phyloP scores from a whole-genome alignment of 345 rosid genomes.

The Brassica nigra region DNA sequence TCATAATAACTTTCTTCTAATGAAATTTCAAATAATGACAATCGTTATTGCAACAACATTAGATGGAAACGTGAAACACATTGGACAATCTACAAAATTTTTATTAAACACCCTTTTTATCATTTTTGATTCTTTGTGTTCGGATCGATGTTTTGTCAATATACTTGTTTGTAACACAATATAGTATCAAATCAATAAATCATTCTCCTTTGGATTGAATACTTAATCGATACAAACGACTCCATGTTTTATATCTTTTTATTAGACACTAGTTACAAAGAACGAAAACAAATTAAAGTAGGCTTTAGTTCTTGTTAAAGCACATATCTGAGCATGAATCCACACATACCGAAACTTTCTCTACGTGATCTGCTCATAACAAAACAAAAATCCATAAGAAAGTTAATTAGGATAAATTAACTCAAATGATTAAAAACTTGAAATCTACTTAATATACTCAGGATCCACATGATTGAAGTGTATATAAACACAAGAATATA shows the following conservation, averaged over 20 bases:
- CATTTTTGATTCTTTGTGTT: background rate
- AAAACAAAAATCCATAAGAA: background rate
- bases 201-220: background rate
- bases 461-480: background rate
- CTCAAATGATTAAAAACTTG: background rate
- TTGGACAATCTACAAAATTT: background rate
- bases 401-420: background rate
- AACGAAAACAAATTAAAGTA: background rate
- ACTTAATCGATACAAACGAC: background rate
- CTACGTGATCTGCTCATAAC: conserved; percentile 18
- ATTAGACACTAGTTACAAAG: background rate
- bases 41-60: background rate
- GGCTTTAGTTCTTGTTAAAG: conserved; percentile 10
- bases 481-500: conserved; percentile 1
- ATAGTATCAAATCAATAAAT: background rate
- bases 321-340: conserved; percentile 26
- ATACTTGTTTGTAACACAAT: background rate
- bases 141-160: background rate
- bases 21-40: background rate
- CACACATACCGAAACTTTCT: conserved; percentile 27
- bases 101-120: background rate
- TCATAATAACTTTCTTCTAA: background rate
- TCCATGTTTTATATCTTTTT: background rate
- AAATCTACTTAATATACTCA: background rate
- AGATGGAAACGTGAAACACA: background rate